Evolutionary conservation across 768 basidiomycete species (phyloP).

Genomic region (Russula dissimulans): DNA sequence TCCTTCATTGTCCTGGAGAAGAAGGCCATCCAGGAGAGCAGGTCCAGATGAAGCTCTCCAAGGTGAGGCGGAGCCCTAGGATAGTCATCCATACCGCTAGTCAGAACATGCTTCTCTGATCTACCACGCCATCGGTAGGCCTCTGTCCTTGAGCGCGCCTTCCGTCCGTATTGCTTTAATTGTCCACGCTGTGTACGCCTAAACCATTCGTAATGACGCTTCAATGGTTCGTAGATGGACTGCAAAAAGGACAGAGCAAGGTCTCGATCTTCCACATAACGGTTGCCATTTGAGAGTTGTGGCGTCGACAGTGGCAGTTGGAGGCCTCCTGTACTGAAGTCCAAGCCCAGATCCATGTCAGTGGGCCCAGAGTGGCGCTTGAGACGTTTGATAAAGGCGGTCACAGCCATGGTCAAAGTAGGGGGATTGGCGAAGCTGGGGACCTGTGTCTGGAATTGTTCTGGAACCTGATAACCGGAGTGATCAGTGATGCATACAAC

Average conservation of each 20-base stretch:
- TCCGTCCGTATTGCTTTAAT: conserved; percentile 81
- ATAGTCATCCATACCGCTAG: conserved; percentile 95
- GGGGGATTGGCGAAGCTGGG: conserved; percentile 94
- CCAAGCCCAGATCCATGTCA: conserved; percentile 59
- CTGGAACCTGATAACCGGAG: conserved; percentile 51
- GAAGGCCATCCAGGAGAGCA: conserved; percentile 95
- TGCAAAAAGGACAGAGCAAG: conserved; percentile 60
- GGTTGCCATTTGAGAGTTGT: conserved; percentile 19
- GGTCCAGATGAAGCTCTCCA: conserved; percentile 88
- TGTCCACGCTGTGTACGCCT: conserved; percentile 88
- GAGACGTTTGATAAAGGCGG: conserved; percentile 77
- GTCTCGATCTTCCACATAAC: conserved; percentile 48
- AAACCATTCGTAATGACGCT: conserved; percentile 95
- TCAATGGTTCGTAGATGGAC: conserved; percentile 75
- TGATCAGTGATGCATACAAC: background rate
- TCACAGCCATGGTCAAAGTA: conserved; percentile 88
- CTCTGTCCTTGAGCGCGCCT: conserved; percentile 78
- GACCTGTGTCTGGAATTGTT: conserved; percentile 87
- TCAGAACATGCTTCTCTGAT: conserved; percentile 77
- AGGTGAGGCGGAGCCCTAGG: conserved; percentile 82
- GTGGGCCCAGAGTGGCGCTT: conserved; percentile 39
- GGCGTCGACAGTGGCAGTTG: conserved; percentile 42
- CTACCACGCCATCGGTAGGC: conserved; percentile 94
- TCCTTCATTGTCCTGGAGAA: conserved; percentile 90
- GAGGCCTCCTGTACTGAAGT: conserved; percentile 38